These are phyloP conservation scores for Cyclotella distinguenda DNA, from an alignment of 108 stramenopile species.

Conservation along the genomic window DNA sequence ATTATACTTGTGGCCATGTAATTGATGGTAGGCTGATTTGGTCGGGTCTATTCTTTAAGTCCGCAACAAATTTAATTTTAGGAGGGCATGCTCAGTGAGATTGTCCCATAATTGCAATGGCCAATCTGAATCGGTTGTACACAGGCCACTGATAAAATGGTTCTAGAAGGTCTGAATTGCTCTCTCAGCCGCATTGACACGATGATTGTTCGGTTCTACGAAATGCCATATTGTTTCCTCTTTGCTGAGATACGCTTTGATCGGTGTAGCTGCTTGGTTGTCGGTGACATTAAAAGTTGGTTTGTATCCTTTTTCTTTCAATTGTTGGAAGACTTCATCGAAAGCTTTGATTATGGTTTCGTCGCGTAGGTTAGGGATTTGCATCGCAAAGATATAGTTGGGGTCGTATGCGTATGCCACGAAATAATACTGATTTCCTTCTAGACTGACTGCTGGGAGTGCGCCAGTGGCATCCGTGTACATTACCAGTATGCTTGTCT, in stretches of 20 bases:
- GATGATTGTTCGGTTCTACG: slow-evolving; percentile 19
- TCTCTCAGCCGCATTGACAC: slow-evolving; percentile 18
- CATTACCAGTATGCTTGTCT: slow-evolving; percentile 7
- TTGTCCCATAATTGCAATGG: slow-evolving; percentile 14
- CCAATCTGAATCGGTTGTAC: not conserved
- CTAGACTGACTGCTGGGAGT: slow-evolving; percentile 18
- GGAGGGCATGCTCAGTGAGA: not conserved
- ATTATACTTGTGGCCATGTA: slow-evolving; percentile 32
- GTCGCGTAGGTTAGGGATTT: slow-evolving; percentile 1
- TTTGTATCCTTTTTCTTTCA: slow-evolving; percentile 13
- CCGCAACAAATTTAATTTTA: not conserved
- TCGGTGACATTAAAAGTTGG: slow-evolving; percentile 24
- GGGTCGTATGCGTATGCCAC: slow-evolving; percentile 46
- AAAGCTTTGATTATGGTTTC: slow-evolving; percentile 9
- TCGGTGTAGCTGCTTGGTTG: slow-evolving; percentile 20
- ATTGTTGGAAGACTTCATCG: slow-evolving; percentile 8
- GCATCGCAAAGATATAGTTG: slow-evolving; percentile 33
- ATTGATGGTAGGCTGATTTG: slow-evolving; percentile 35
- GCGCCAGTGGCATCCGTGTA: slow-evolving; percentile 35
- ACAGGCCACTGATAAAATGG: slow-evolving; percentile 16
- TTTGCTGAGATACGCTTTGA: slow-evolving; percentile 14
- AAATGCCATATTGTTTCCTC: slow-evolving; percentile 1
- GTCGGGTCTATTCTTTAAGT: slow-evolving; percentile 40
- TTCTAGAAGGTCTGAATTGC: slow-evolving; percentile 35
- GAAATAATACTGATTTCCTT: slow-evolving; percentile 35